phyloP scores from a whole-genome alignment of 305 asterid genomes.

The Fraxinus sp. region DNA sequence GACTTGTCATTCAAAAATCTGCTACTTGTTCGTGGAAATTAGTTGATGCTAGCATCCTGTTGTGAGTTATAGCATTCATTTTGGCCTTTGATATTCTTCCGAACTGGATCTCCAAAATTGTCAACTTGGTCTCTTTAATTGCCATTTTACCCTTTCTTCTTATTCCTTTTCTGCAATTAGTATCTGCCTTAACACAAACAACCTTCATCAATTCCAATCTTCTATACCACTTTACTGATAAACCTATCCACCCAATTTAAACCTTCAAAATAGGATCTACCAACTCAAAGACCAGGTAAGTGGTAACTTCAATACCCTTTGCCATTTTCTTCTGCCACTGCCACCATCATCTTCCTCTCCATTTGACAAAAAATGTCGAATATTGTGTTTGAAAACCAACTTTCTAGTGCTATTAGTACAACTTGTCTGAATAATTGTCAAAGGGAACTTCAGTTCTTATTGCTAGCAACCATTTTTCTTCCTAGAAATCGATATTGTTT shows the following conservation, averaged over 20 bases:
- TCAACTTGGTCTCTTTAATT: not conserved
- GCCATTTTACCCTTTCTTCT: constrained; percentile 3
- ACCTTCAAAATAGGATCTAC: not conserved
- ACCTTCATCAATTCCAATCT: not conserved
- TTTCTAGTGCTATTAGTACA: not conserved
- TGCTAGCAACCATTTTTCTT: not conserved
- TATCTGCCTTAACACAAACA: not conserved
- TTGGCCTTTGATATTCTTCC: constrained; percentile 18
- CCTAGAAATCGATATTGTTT: not conserved
- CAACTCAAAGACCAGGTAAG: not conserved
- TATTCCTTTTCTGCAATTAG: not conserved
- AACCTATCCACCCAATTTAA: not conserved
- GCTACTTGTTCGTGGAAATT: not conserved
- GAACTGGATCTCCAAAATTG: constrained; percentile 1
- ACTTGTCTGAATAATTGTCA: not conserved
- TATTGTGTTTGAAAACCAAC: not conserved
- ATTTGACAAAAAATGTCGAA: not conserved
- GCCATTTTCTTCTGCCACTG: not conserved
- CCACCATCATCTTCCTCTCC: not conserved
- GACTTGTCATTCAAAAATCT: constrained; percentile 13
- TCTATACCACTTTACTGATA: not conserved
- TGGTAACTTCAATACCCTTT: not conserved
- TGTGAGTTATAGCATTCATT: constrained; percentile 4
- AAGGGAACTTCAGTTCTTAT: not conserved
- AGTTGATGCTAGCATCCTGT: not conserved